Evolutionary conservation across 2,329 filamentous ascomycete genomes (phyloP).

Genomic region (Niveomyces coronatus): DNA sequence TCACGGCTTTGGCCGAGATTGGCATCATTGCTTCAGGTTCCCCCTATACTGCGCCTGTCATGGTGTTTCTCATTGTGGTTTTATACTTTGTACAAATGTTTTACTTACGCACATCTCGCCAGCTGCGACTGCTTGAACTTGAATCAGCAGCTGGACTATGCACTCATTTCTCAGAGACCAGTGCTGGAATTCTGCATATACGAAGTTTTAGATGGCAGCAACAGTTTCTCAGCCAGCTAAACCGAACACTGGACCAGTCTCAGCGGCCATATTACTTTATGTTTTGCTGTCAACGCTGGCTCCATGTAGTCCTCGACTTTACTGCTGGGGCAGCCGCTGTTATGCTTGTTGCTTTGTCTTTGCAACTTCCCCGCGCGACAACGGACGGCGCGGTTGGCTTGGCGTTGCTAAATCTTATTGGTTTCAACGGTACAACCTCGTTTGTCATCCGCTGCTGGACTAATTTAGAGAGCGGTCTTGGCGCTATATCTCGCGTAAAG

Average conservation of each 20-base stretch:
- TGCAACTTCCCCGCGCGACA: neutral
- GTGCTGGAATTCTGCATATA: slow-evolving; percentile 16
- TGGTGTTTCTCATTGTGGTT: slow-evolving; percentile 24
- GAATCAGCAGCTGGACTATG: slow-evolving; percentile 39
- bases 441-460: neutral
- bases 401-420: neutral
- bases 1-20: slow-evolving; percentile 29
- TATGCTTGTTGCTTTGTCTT: slow-evolving; percentile 5
- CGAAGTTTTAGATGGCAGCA: slow-evolving; percentile 15
- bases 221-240: slow-evolving; percentile 29
- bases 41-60: slow-evolving; percentile 29
- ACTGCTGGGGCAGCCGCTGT: slow-evolving; percentile 15
- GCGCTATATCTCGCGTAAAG: neutral
- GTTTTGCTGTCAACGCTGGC: slow-evolving; percentile 4
- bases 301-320: slow-evolving; percentile 10
- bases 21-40: slow-evolving; percentile 33
- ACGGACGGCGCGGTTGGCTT: neutral
- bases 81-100: slow-evolving; percentile 15
- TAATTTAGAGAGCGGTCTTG: neutral
- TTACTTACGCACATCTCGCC: slow-evolving; percentile 39
- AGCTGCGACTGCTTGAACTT: slow-evolving; percentile 42
- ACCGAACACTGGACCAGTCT: neutral
- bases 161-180: slow-evolving; percentile 27
- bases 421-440: neutral
- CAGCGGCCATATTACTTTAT: neutral